Conservation (phyloP, 2,329 filamentous ascomycete species). For the Phialemoniopsis sp. region DNA sequence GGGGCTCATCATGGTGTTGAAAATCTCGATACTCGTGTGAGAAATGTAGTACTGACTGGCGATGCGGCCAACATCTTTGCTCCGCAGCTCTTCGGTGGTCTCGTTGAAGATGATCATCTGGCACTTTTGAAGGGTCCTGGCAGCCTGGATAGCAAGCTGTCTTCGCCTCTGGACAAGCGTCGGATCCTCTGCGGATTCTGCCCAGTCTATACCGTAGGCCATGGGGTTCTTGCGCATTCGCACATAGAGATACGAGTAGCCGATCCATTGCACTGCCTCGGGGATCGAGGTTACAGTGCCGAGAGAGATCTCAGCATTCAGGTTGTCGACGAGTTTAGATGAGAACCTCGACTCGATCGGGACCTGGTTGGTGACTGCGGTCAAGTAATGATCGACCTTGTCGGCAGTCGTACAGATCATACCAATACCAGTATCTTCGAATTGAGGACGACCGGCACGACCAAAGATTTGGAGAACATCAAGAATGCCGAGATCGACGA, state of each 20-base stretch:
- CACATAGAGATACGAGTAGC: conserved; percentile 96
- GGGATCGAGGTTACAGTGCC: conserved; percentile 92
- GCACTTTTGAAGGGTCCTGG: conserved; percentile 79
- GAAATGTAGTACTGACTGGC: conserved; percentile 96
- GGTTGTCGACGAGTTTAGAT: conserved; percentile 87
- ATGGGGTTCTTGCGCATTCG: conserved; percentile 91
- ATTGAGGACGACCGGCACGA: conserved; percentile 95
- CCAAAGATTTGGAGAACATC: conserved; percentile 98
- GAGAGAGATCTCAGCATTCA: conserved; percentile 91
- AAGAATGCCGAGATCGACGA: conserved; percentile 91
- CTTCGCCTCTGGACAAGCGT: conserved; percentile 80
- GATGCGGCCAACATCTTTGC: conserved; percentile 94
- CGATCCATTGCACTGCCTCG: conserved; percentile 95
- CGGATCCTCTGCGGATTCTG: conserved; percentile 84
- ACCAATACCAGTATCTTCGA: conserved; percentile 94
- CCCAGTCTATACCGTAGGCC: conserved; percentile 92
- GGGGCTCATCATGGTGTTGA: conserved; percentile 91
- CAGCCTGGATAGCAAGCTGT: conserved; percentile 84
- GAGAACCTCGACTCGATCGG: conserved; percentile 98
- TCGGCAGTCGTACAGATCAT: conserved; percentile 98
- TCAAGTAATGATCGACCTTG: conserved; percentile 85
- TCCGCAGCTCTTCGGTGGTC: conserved; percentile 82
- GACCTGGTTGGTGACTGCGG: conserved; percentile 89
- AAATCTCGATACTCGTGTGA: conserved; percentile 90
- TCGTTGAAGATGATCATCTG: conserved; percentile 99